Evolutionary conservation across 179 eudicot genomes (phyloP), one percentile per base, ranked within the genome.

Genomic region (Silene vulgaris): DNA sequence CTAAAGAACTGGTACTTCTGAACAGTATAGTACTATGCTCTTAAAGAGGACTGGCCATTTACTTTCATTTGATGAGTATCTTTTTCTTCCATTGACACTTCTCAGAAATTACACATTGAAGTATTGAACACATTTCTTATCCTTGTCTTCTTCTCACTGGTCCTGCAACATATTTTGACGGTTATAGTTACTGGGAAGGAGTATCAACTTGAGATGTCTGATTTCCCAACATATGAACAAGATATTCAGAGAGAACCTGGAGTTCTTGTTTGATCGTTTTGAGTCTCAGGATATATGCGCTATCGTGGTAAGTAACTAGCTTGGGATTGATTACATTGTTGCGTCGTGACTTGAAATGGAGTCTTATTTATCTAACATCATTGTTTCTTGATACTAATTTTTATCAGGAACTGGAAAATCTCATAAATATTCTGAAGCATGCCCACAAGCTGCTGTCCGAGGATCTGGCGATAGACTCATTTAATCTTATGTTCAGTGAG

Each of bases 221-320:
- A 87, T 95, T 75, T 72, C 96, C 63, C 97, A 89, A 86, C 89
- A 90, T 83, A 87, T 95, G 91, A 95, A 95, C 86, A 95, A 89
- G 87, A 74, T 84, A 71, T 92, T 89, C 84, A 89, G 99, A 79
- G 97, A 92, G 78, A 95, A 95, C 76, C 88, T 95, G 56, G 97
- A 92, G 79, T 95, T 92, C 86, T 76, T 92, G 79, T 92, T 92
- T 79, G 97, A 92, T 75, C 89, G 93, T 70, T 95, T 95, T 76
- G 99, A 95, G 84, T 95, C 99, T 69, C 99, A 95, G 84, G 99
- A 95, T 85, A 74, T 95, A 50, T 95, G 97, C 80, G 93, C 97
- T 75, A 72, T 90, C 60, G 99, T 90, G 88, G 99, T 90, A 82
- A 85, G 90, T 83, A 57, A 67, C 50, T 19, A 57, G 68, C 21